Evolutionary conservation across 202 grass and related monocot genomes (phyloP).

Genomic region (Hordeum pubiflorum): DNA sequence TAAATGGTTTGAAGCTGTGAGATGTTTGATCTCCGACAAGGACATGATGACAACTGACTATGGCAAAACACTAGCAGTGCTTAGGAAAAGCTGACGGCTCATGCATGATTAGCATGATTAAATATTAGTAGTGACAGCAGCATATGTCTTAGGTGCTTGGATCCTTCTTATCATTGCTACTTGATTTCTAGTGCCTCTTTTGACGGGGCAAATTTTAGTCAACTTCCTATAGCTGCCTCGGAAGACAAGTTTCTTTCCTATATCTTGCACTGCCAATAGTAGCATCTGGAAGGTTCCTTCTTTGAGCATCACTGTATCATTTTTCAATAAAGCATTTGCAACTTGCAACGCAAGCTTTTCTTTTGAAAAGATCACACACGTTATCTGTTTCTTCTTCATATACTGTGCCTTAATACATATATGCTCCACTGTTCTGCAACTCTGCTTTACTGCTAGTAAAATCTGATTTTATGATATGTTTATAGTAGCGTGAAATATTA

Average conservation of each 20-base stretch:
- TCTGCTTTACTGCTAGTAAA: not conserved
- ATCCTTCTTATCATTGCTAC: constrained; percentile 39
- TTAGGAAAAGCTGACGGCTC: constrained; percentile 28
- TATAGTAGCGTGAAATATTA: not conserved
- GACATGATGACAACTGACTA: constrained; percentile 32
- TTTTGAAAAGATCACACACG: not conserved
- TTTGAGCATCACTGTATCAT: constrained; percentile 14
- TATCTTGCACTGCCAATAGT: constrained; percentile 25
- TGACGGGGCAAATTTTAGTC: constrained; percentile 43
- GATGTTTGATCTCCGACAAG: constrained; percentile 21
- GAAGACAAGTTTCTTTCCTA: constrained; percentile 53
- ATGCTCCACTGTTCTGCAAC: not conserved
- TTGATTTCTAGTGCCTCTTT: constrained; percentile 37
- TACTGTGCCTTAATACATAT: not conserved
- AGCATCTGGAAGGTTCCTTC: constrained; percentile 36
- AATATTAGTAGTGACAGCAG: constrained; percentile 34
- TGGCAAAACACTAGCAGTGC: constrained; percentile 29
- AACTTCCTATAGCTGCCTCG: constrained; percentile 52
- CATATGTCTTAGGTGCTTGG: constrained; percentile 38
- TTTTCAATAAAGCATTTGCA: constrained; percentile 27
- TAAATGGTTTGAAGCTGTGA: constrained; percentile 25
- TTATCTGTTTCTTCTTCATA: not conserved
- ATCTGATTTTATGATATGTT: not conserved
- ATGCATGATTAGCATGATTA: constrained; percentile 39
- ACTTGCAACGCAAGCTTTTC: constrained; percentile 24